phyloP scores from a whole-genome alignment of 495 filamentous ascomycete species.

The Recurvomyces mirabilis region DNA sequence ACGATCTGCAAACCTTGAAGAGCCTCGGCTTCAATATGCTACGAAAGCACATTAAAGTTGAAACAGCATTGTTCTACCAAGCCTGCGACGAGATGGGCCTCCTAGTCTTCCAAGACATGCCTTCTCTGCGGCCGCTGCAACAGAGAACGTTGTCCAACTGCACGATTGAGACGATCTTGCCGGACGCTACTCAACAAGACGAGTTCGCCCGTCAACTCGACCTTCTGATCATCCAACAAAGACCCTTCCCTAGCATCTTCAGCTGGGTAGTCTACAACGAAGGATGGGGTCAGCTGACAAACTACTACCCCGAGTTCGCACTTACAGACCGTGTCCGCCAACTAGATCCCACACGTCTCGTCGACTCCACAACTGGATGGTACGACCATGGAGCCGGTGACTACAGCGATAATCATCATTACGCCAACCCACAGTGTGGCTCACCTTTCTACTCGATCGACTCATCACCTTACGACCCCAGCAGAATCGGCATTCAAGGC shows the following conservation, averaged over 20 bases:
- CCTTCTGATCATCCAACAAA: slow-evolving; percentile 48
- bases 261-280: slow-evolving; percentile 58
- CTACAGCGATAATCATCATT: slow-evolving; percentile 60
- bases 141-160: slow-evolving; percentile 8
- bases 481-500: slow-evolving; percentile 53
- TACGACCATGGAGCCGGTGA: slow-evolving; percentile 50
- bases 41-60: slow-evolving; percentile 63
- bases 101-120: slow-evolving; percentile 60
- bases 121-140: slow-evolving; percentile 37
- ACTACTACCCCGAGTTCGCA: slow-evolving; percentile 42
- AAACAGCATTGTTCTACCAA: slow-evolving; percentile 53
- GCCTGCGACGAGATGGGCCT: slow-evolving; percentile 54
- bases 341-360: slow-evolving; percentile 50
- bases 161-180: slow-evolving; percentile 26
- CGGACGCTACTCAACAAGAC: slow-evolving; percentile 39
- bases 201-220: slow-evolving; percentile 55
- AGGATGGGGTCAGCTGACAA: slow-evolving; percentile 51
- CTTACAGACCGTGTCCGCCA: slow-evolving; percentile 41
- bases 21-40: slow-evolving; percentile 54
- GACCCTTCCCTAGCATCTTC: slow-evolving; percentile 50
- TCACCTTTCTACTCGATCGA: slow-evolving; percentile 48
- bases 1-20: slow-evolving; percentile 50
- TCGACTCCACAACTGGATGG: slow-evolving; percentile 53
- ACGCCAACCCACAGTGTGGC: slow-evolving; percentile 59
- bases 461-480: slow-evolving; percentile 46